These are phyloP conservation scores for Nemania bipapillata DNA, from an alignment of 2,329 filamentous ascomycete species.

Conservation along the genomic window DNA sequence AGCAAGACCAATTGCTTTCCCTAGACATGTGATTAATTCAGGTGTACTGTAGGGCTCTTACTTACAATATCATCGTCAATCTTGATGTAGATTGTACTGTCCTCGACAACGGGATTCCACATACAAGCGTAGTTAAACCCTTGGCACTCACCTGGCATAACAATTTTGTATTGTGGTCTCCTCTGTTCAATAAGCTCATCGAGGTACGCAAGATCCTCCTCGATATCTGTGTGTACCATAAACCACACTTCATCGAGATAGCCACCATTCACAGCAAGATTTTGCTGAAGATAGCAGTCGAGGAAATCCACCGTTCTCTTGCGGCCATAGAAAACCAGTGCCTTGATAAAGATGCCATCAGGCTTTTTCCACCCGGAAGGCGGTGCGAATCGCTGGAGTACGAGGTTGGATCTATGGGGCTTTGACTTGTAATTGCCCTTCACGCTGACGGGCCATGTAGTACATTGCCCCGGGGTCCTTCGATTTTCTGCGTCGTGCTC, in stretches of 20 bases:
- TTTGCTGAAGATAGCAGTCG: conserved; percentile 59
- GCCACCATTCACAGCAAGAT: conserved; percentile 58
- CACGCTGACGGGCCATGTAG: conserved; percentile 45
- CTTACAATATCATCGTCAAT: conserved; percentile 60
- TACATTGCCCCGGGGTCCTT: conserved; percentile 42
- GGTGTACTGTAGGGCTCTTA: neutral
- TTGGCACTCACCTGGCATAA: conserved; percentile 51
- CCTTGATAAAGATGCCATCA: conserved; percentile 53
- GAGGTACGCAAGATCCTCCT: conserved; percentile 55
- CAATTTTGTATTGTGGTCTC: conserved; percentile 53
- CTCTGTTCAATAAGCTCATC: conserved; percentile 53
- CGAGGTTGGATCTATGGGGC: neutral
- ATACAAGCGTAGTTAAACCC: conserved; percentile 53
- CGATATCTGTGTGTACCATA: conserved; percentile 56
- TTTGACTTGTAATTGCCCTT: conserved; percentile 36
- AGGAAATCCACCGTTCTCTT: conserved; percentile 58
- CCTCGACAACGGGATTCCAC: conserved; percentile 50
- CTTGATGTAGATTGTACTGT: conserved; percentile 56
- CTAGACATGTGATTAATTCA: neutral
- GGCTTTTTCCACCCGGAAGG: conserved; percentile 48
- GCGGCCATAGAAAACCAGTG: conserved; percentile 60
- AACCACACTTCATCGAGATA: conserved; percentile 59
- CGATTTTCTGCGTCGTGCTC: neutral
- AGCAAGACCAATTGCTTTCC: conserved; percentile 4
- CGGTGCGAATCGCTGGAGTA: conserved; percentile 44